Evolutionary conservation across 176 grass and related monocot genomes (phyloP).

Genomic region (Olyra latifolia): DNA sequence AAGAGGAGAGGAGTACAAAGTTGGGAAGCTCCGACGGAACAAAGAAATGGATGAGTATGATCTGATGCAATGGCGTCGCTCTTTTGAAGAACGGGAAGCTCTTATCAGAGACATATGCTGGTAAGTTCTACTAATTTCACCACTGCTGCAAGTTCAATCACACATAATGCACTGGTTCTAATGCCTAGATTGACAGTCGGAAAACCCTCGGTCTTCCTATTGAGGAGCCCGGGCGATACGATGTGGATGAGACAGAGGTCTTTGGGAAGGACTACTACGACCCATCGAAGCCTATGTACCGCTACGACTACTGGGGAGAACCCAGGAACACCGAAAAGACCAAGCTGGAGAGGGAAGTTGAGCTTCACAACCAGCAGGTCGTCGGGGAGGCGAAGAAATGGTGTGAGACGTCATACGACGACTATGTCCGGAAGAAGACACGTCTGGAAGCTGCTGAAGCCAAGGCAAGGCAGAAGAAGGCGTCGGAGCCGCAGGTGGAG

Average conservation of each 20-base stretch:
- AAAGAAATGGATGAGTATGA: conserved; percentile 95
- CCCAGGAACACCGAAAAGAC: conserved; percentile 61
- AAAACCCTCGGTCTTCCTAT: conserved; percentile 72
- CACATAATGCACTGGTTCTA: not conserved
- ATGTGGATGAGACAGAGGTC: conserved; percentile 70
- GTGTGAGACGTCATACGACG: conserved; percentile 73
- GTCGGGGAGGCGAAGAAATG: conserved; percentile 69
- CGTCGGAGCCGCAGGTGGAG: conserved; percentile 12
- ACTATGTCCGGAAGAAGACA: conserved; percentile 46
- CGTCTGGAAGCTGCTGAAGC: conserved; percentile 37
- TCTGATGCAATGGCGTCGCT: conserved; percentile 80
- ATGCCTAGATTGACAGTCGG: conserved; percentile 47
- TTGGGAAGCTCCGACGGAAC: conserved; percentile 58
- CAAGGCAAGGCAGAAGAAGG: conserved; percentile 22
- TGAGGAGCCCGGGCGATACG: conserved; percentile 73
- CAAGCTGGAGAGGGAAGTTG: conserved; percentile 51
- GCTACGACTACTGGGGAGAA: conserved; percentile 71
- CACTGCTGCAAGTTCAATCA: not conserved
- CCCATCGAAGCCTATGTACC: conserved; percentile 66
- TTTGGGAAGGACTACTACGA: conserved; percentile 75
- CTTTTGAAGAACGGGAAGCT: conserved; percentile 80
- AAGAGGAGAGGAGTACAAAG: conserved; percentile 73
- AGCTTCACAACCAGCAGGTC: conserved; percentile 54
- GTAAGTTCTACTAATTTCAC: conserved; percentile 38
- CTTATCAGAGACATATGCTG: conserved; percentile 93